Evolutionary conservation across 345 rosid genomes (phyloP), one percentile per base, ranked within the genome.

Genomic region (Hibiscus syriacus): DNA sequence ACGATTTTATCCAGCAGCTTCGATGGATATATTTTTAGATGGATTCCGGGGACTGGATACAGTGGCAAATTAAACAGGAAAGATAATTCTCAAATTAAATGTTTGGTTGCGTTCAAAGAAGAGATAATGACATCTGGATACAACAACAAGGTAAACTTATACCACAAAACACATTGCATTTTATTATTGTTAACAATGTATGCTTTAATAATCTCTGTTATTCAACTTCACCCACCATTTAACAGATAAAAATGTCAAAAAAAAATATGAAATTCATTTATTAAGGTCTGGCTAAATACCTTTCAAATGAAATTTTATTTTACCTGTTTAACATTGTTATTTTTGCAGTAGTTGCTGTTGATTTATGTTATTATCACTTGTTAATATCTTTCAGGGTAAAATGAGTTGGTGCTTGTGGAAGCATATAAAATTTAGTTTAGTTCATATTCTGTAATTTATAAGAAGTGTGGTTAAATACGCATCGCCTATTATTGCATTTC

Each of bases 11-110:
- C 92, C n/a, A 74, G 89, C 77, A 85, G 96, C 83, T 85, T 85
- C 64, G 96, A 89, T 27, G 92, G 92, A 55, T 67, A 78, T 49
- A 82, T 89, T 16, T 71, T 89, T 77, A 82, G 75, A 81, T 89
- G 92, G 96, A 70, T 76, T 70, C 87, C 79, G 73, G 92, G 90
- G 13, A 52, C 71, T 65, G 96, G 96, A 23, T 83, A 74, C 74
- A 77, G 72, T 69, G 74, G 90, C 62, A 84, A 74, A 79, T 70
- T 87, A 61, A 77, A 70, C 27, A 75, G 79, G 78, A 87, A 85
- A 78, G 84, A 80, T 70, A 73, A 58, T 62, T 54, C 78, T 73
- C 84, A 83, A 61, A 87, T 87, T 68, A 89, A 87, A 74, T 81
- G 87, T 58, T 77, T 89, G 72, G 89, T 79, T 11, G 86, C 87